Percentiles rank a stretch among this genome's conserved stretches.
These are phyloP conservation scores for Kuraishia borneana DNA, from an alignment of 805 yeast genomes.

Conservation along the genomic window DNA sequence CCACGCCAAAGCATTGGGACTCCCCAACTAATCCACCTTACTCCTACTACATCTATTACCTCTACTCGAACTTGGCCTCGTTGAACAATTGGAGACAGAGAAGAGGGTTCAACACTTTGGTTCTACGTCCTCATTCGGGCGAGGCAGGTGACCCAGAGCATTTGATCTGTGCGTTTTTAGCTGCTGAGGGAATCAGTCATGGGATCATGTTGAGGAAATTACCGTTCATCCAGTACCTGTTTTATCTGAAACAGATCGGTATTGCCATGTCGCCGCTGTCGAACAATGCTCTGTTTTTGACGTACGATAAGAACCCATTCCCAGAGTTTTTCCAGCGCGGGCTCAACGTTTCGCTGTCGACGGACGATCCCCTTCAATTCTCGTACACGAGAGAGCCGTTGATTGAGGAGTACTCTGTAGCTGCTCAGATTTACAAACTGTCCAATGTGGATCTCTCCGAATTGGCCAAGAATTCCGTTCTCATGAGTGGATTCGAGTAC, in stretches of 20 bases:
- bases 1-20: conserved; percentile 81
- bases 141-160: conserved; percentile 99
- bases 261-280: conserved; percentile 98
- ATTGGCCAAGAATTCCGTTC: conserved; percentile 83
- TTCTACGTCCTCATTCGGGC: conserved; percentile 96
- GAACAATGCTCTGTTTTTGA: conserved; percentile 89
- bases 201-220: conserved; percentile 89
- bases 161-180: conserved; percentile 76
- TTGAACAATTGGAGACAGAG: conserved; percentile 73
- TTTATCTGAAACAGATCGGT: conserved; percentile 89
- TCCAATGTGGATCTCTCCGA: conserved; percentile 97
- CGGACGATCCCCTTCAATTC: conserved; percentile 97
- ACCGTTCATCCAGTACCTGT: conserved; percentile 90
- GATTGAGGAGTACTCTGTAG: conserved; percentile 95
- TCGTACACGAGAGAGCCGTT: conserved; percentile 95
- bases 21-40: conserved; percentile 85
- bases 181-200: conserved; percentile 89
- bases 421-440: conserved; percentile 92
- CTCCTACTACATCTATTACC: conserved; percentile 84
- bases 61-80: conserved; percentile 78
- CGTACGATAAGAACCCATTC: conserved; percentile 96
- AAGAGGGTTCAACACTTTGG: conserved; percentile 78
- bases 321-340: conserved; percentile 86
- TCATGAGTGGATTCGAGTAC: conserved; percentile 90
- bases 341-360: conserved; percentile 83